phyloP scores from a whole-genome alignment of 495 filamentous ascomycete genomes.

The Aspergillus campestris region DNA sequence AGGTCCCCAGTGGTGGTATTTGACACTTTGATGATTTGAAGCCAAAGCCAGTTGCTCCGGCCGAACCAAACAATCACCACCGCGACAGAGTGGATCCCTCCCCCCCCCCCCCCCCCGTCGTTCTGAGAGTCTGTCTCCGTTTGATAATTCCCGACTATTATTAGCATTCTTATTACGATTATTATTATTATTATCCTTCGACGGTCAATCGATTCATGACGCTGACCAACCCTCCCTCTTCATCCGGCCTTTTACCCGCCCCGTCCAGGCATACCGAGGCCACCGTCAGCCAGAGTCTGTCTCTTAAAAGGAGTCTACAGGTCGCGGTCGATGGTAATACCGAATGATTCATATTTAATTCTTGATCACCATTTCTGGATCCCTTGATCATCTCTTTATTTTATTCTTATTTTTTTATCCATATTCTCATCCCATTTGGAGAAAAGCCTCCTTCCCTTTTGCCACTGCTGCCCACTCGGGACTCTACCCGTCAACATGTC shows the following conservation, averaged over 20 bases:
- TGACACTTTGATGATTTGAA: no score
- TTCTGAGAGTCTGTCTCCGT: background rate
- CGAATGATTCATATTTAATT: constrained; percentile 10
- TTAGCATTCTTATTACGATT: no score
- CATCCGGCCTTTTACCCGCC: constrained; percentile 42
- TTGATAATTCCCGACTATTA: background rate
- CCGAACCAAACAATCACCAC: background rate
- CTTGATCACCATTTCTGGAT: constrained; percentile 13
- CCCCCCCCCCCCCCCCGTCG: no score
- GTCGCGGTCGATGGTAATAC: constrained; percentile 70
- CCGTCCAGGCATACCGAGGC: constrained; percentile 32
- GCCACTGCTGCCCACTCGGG: constrained; percentile 8
- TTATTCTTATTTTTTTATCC: constrained; percentile 10
- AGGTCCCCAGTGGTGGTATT: no score
- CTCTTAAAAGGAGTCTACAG: constrained; percentile 65
- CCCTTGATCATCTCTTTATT: constrained; percentile 9
- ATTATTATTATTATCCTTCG: no score
- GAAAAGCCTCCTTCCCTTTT: background rate
- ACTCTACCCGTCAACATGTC: constrained; percentile 13
- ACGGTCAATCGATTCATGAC: constrained; percentile 26
- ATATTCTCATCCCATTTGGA: constrained; percentile 6
- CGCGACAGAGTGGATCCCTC: background rate
- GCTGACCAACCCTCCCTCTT: constrained; percentile 48
- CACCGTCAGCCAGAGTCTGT: constrained; percentile 45
- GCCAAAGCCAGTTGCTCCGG: no score